Evolutionary conservation across 2,329 filamentous ascomycete genomes (phyloP).

Genomic region (Ophiocordyceps camponoti-rufipedis): DNA sequence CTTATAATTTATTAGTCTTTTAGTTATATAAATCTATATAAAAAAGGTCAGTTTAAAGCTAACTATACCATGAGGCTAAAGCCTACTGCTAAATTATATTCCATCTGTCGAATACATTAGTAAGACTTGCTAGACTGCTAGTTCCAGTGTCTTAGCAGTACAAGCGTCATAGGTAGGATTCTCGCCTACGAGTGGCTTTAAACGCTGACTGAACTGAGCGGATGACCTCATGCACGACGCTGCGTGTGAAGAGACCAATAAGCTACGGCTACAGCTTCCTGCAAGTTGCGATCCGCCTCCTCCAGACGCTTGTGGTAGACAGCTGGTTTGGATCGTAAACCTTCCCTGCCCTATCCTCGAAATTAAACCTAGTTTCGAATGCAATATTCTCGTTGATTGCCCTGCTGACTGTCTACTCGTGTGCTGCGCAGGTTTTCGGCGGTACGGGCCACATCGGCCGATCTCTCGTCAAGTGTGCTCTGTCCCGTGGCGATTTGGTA

Average conservation of each 20-base stretch:
- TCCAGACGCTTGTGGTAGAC: conserved; percentile 48
- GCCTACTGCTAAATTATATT: no score
- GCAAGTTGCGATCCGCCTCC: conserved; percentile 73
- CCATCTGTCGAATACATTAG: no score
- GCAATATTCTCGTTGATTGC: not conserved
- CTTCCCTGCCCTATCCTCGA: no score
- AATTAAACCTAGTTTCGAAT: no score
- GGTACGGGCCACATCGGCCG: conserved; percentile 95
- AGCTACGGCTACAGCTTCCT: conserved; percentile 37
- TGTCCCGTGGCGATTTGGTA: conserved; percentile 68
- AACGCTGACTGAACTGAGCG: not conserved
- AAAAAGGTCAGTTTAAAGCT: no score
- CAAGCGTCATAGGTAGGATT: no score
- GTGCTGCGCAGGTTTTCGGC: conserved; percentile 58
- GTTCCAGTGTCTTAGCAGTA: no score
- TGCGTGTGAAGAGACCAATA: not conserved
- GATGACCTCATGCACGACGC: not conserved
- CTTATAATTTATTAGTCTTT: no score
- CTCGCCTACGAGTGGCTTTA: no score
- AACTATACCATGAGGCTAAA: no score
- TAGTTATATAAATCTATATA: no score
- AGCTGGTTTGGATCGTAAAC: conserved; percentile 71
- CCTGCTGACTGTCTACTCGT: not conserved
- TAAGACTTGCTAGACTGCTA: no score
- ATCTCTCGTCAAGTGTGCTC: conserved; percentile 66